Evolutionary conservation across 2,329 filamentous ascomycete genomes (phyloP).

Genomic region (Camillea tinctor): DNA sequence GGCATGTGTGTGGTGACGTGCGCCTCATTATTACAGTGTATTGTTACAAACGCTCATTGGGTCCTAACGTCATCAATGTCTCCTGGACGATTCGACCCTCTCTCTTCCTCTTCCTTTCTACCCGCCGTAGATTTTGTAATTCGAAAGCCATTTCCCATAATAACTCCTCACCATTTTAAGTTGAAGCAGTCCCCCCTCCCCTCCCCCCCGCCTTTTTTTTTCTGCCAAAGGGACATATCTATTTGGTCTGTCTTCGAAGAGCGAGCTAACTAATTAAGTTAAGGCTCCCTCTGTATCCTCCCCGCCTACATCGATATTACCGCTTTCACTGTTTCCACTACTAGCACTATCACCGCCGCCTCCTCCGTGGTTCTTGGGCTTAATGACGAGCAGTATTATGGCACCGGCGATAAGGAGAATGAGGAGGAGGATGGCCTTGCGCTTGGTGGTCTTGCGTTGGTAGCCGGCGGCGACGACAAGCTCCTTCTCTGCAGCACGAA

Average conservation of each 20-base stretch:
- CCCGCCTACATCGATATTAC: neutral
- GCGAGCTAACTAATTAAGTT: neutral
- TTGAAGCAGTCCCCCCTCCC: neutral
- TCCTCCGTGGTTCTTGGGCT: conserved; percentile 59
- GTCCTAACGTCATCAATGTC: neutral
- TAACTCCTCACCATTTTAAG: neutral
- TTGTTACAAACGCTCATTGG: neutral
- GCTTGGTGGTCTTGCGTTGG: conserved; percentile 82
- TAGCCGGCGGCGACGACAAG: conserved; percentile 85
- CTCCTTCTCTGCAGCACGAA: conserved; percentile 91
- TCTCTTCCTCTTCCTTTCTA: conserved; percentile 1
- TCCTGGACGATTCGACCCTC: neutral
- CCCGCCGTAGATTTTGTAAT: conserved; percentile 1
- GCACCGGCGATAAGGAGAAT: conserved; percentile 80
- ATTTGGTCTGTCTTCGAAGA: too few relatives aligned
- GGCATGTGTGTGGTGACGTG: neutral
- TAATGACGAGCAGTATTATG: conserved; percentile 80
- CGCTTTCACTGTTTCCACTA: conserved; percentile 2
- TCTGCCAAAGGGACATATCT: neutral
- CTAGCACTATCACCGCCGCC: conserved; percentile 7
- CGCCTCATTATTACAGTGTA: neutral
- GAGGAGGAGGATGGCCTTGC: conserved; percentile 89
- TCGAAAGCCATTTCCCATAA: neutral
- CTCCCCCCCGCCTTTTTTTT: neutral
- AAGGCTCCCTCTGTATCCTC: neutral